Evolutionary conservation across 2,329 filamentous ascomycete genomes (phyloP), one percentile per base, ranked within the genome.

Genomic region (Uncinocarpus reesii): DNA sequence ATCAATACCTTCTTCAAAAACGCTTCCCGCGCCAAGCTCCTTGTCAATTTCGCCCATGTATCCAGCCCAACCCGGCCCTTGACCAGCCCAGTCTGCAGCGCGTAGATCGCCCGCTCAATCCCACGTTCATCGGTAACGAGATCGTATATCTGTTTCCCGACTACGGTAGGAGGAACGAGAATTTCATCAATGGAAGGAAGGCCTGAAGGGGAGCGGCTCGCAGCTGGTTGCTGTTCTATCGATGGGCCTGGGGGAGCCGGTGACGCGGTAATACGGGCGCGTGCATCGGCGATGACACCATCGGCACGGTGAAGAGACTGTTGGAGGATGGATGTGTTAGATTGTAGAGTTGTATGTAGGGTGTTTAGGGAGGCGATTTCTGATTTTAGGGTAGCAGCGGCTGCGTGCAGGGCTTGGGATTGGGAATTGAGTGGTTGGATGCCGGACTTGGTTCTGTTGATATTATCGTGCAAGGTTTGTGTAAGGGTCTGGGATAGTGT

Each of bases 121-220:
- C 85, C 88, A 55, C 83, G 77, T 68, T 95, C 90, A 62, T 98
- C 92, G 1, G 88, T 87, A 23, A 89, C 86, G 1, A 93, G 73
- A 41, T 82, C 81, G 66, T 96, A 98, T 18, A 98, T 71, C 71
- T 98, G 92, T 55, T 90, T 89, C 0, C 85, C 86, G 3, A 95
- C 92, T 1, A 95, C 83, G 0, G 87, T 95, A 0, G 90, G 88
- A 2, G 89, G 87, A n/a, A 95, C 86, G 2, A 98, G 73, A 28
- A 96, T 76, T 52, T 94, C 88, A 63, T 98, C 92, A 42, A 96
- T 83, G 41, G 82, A 79, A 0, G 89, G 88, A 1, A 81, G 76
- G 8, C 68, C 69, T 43, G 54, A 56, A 4, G 37, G 24, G 10
- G 55, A 29, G 36, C 24, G 46, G 31, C 32, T 18, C 3, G 50